Conservation (phyloP, 2,329 filamentous ascomycete genomes). For the Diatrype stigma region DNA sequence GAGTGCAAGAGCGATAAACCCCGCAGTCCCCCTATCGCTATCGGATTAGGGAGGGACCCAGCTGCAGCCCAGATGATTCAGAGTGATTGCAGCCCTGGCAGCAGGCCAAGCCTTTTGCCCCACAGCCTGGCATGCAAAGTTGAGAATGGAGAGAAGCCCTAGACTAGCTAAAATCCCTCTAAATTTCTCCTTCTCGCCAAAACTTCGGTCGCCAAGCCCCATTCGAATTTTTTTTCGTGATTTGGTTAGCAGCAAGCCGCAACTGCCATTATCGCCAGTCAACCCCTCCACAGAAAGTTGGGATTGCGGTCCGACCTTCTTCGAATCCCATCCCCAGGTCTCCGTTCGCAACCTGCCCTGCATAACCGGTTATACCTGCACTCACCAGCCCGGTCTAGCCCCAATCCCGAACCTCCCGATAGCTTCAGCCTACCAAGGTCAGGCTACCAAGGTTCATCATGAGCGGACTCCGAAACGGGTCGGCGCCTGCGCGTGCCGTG, state of each 20-base stretch:
- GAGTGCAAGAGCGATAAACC: too few relatives aligned
- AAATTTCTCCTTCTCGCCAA: not conserved
- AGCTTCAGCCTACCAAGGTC: not conserved
- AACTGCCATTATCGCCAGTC: not conserved
- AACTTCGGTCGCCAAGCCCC: not conserved
- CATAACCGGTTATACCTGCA: not conserved
- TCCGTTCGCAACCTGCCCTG: not conserved
- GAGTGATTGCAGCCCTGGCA: too few relatives aligned
- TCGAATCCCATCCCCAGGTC: not conserved
- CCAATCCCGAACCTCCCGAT: not conserved
- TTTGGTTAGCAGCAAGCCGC: not conserved
- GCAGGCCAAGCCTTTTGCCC: not conserved
- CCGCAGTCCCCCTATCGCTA: too few relatives aligned
- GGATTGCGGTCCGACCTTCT: not conserved
- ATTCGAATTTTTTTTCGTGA: not conserved
- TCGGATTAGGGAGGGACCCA: too few relatives aligned
- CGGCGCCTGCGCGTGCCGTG: slow-evolving; percentile 54
- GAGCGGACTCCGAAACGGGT: slow-evolving; percentile 60
- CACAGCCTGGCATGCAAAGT: not conserved
- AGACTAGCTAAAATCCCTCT: too few relatives aligned
- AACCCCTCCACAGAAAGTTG: not conserved
- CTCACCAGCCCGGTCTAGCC: not conserved
- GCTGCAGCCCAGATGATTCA: too few relatives aligned
- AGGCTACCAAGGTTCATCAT: slow-evolving; percentile 35
- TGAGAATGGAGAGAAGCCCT: not conserved